A percentile compares a stretch with the other conserved stretches of the same genome.
phyloP scores from a whole-genome alignment of 1,139 yeast species.

The Geotrichum australiense region DNA sequence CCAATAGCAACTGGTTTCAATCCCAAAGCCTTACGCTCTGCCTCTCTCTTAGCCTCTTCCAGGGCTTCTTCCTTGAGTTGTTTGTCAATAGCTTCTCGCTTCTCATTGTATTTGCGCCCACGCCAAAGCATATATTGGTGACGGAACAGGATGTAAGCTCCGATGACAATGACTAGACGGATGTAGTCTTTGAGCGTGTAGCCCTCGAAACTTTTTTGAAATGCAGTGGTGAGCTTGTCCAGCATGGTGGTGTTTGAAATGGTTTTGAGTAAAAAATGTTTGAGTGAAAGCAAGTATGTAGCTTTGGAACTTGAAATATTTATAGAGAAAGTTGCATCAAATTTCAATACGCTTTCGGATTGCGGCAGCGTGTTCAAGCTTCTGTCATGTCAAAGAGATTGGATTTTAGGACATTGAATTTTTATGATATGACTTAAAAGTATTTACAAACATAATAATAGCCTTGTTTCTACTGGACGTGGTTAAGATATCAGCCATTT shows the following conservation, averaged over 20 bases:
- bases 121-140: constrained; percentile 16
- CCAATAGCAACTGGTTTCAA: constrained; percentile 4
- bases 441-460: no score
- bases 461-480: no score
- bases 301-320: no score
- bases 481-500: no score
- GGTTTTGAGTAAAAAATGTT: no score
- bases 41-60: constrained; percentile 10
- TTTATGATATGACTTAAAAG: no score
- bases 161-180: constrained; percentile 17
- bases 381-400: no score
- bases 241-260: constrained; percentile 5
- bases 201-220: constrained; percentile 11
- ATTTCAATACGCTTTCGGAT: no score
- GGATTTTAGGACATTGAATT: no score
- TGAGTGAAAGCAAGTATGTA: no score
- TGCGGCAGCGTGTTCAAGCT: no score
- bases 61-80: constrained; percentile 9
- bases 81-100: constrained; percentile 12
- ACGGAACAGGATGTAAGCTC: constrained; percentile 17
- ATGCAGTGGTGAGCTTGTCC: constrained; percentile 9
- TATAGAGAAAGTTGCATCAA: no score
- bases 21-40: constrained; percentile 8
- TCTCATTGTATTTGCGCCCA: constrained; percentile 9
- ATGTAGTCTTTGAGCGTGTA: constrained; percentile 16